Evolutionary conservation across 257 asterid genomes (phyloP).

Genomic region (Ilex asprella): DNA sequence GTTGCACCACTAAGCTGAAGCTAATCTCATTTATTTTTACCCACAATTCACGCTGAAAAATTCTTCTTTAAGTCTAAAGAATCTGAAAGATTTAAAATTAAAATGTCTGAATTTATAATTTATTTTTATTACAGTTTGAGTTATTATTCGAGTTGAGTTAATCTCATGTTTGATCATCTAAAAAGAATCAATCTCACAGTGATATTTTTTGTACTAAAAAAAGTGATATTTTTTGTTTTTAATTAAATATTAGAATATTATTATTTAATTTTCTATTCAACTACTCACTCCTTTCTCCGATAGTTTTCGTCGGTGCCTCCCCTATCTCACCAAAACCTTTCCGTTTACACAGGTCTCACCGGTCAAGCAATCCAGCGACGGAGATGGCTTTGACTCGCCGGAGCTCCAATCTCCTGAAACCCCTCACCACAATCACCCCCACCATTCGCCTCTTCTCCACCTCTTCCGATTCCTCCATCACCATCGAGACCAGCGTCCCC

Average conservation of each 20-base stretch:
- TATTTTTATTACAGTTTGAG: no score
- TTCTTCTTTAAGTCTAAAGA: no score
- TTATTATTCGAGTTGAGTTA: no score
- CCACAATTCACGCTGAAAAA: no score
- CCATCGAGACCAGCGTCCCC: conserved; percentile 78
- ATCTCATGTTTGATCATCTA: no score
- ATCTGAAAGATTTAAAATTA: no score
- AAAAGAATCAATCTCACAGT: no score
- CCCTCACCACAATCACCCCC: conserved; percentile 29
- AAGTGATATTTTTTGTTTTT: no score
- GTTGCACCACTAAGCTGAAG: no score
- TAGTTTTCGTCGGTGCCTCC: background rate
- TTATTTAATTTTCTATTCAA: background rate
- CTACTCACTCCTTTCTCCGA: background rate
- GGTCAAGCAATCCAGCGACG: conserved; percentile 16
- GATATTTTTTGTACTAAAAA: no score
- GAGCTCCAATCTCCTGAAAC: conserved; percentile 32
- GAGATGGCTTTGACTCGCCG: conserved; percentile 63
- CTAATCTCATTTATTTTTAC: no score
- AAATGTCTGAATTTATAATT: no score
- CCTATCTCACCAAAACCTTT: background rate
- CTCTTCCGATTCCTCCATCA: conserved; percentile 51
- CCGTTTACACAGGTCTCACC: conserved; percentile 8
- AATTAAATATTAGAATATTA: background rate
- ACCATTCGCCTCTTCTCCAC: conserved; percentile 48